Base-by-base conservation (phyloP, 805 yeast species). In the Yarrowia sp. region DNA sequence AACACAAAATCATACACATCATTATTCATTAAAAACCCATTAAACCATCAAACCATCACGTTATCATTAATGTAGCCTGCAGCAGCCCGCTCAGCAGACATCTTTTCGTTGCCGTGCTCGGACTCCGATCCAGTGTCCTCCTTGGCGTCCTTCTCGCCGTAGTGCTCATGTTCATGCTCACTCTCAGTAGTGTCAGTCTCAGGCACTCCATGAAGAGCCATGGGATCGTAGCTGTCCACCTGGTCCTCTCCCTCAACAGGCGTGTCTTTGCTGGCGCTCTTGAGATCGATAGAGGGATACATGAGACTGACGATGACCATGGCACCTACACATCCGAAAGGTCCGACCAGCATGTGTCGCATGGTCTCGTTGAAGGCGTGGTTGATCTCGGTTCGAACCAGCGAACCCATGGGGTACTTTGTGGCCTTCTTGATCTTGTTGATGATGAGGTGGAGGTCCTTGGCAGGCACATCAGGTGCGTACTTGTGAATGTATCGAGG, bases 361-460 rank as follows among this genome's bases (percentile, higher is more conserved):
- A 49, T 49, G 16, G 56, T 49, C 56, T 49, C 41, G 41, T 49
- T 49, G 31, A 49, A 49, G 21, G 56, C 56, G 10, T 32, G 39
- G 41, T 49, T 49, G 13, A 49, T 49, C 16, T 49, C 56, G 1
- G 56, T 49, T 32, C 56, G 39, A 6, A 49, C 56, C 31, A 32
- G 41, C 21, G 56, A 49, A 22, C 56, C 56, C 56, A 49, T 49
- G 21, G 56, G 56, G 16, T n/a, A 49, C 22, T 49, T 49, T 21
- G 56, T 49, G 22, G 56, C 56, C 31, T 49, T 49, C 3, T 49
- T 49, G 56, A 49, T 49, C 31, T 49, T 49, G 56, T 49, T 49
- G 41, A 49, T 49, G 7, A 49, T 49, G 31, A 49, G 14, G 6
- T 49, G 12, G 24, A 49, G 41, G 29, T 49, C 56, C 22, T 49